A percentile compares a stretch with the other conserved stretches of the same genome.
These are phyloP conservation scores for Houttuynia cordata DNA, from an alignment of 164 flowering plant species.

Conservation along the genomic window DNA sequence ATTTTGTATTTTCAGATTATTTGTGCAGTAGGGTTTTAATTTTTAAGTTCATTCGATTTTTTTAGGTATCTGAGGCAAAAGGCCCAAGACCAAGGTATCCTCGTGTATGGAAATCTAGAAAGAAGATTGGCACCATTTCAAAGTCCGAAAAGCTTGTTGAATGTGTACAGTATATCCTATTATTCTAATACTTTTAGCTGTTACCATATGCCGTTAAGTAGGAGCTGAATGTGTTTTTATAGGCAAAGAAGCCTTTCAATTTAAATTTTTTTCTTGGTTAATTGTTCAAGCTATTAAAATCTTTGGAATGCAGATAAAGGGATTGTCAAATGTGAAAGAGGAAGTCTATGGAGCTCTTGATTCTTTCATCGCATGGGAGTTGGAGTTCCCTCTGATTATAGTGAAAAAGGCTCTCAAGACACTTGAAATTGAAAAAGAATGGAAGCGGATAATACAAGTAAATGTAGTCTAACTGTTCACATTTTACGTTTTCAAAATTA, in stretches of 20 bases:
- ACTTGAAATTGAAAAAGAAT: slow-evolving; percentile 59
- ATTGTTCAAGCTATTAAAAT: not conserved
- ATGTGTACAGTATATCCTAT: slow-evolving; percentile 38
- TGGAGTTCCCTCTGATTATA: slow-evolving; percentile 77
- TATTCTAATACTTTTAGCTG: not conserved
- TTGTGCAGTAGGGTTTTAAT: no score
- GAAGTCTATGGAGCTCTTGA: slow-evolving; percentile 99
- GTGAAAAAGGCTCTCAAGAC: slow-evolving; percentile 84
- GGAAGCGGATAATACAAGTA: slow-evolving; percentile 95
- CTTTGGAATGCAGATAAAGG: slow-evolving; percentile 41
- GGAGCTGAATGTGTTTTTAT: no score
- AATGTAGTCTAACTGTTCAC: not conserved
- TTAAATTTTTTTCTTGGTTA: not conserved
- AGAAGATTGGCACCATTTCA: slow-evolving; percentile 72
- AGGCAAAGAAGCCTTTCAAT: not conserved
- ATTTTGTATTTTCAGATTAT: no score
- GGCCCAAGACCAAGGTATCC: slow-evolving; percentile 89
- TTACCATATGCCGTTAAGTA: not conserved
- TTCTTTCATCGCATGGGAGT: slow-evolving; percentile 89
- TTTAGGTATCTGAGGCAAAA: slow-evolving; percentile 57
- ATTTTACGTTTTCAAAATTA: no score
- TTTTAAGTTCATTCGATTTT: no score
- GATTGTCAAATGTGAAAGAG: slow-evolving; percentile 83
- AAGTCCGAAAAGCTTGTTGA: slow-evolving; percentile 71
- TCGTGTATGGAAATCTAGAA: slow-evolving; percentile 70